Percentiles rank a stretch among this genome's conserved stretches.
Conservation (phyloP, 2,329 filamentous ascomycete species). For the Calonectria pseudoreteaudii region DNA sequence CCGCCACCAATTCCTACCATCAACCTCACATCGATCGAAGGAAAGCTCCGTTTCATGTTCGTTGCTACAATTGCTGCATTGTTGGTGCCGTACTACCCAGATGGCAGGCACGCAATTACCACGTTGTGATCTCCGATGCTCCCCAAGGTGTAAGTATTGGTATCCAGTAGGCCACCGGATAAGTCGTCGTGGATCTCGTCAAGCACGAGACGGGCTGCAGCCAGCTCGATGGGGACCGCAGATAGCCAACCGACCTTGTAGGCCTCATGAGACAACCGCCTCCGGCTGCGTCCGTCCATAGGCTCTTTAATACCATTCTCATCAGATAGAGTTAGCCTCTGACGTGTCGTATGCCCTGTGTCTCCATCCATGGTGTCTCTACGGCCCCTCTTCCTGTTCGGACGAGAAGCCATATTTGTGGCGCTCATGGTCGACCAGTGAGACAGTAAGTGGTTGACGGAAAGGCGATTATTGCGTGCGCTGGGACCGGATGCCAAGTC, state of each 20-base stretch:
- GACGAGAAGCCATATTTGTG: background rate
- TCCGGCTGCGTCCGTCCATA: too few species aligned
- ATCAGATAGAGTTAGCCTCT: background rate
- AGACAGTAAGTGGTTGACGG: too few species aligned
- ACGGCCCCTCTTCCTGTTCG: background rate
- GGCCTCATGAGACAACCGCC: background rate
- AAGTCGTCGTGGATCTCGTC: background rate
- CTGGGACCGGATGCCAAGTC: too few species aligned
- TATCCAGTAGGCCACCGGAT: background rate
- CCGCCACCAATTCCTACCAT: constrained; percentile 30
- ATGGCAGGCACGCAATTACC: constrained; percentile 5
- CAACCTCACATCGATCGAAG: background rate
- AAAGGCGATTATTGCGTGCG: too few species aligned
- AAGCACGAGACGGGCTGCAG: background rate
- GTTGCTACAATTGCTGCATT: background rate
- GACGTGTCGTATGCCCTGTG: too few species aligned
- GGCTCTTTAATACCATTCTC: background rate
- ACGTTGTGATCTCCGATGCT: background rate
- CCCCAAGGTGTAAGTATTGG: constrained; percentile 7
- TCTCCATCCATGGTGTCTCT: background rate
- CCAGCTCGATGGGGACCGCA: background rate
- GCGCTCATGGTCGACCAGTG: background rate
- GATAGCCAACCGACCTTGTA: constrained; percentile 15
- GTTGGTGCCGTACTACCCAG: background rate
- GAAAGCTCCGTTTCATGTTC: constrained; percentile 4